phyloP scores from a whole-genome alignment of 441 rosid species.

The Manihot esculenta region DNA sequence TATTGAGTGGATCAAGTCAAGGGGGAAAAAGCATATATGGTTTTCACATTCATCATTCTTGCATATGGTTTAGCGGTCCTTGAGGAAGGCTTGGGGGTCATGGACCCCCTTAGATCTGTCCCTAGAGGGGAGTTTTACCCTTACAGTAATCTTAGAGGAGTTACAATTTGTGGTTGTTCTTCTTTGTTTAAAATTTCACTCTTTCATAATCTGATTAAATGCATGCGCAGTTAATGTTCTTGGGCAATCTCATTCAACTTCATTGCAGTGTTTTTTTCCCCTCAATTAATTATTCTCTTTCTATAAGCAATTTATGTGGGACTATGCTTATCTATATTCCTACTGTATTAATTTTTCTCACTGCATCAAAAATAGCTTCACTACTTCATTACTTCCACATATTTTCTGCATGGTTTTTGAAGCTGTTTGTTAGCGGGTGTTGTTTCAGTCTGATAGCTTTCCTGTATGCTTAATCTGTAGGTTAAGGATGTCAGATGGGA shows the following conservation, averaged over 20 bases:
- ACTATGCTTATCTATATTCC: not conserved
- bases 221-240: not conserved
- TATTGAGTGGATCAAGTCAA: too few relatives aligned
- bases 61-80: too few relatives aligned
- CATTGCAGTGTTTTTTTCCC: not conserved
- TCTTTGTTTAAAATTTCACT: not conserved
- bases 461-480: constrained; percentile 36
- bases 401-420: not conserved
- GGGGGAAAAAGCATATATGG: too few relatives aligned
- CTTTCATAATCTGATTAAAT: not conserved
- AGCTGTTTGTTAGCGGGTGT: constrained; percentile 1
- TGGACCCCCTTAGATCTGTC: too few relatives aligned
- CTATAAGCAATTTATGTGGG: not conserved
- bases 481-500: constrained; percentile 99
- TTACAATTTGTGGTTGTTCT: not conserved
- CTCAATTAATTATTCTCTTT: not conserved
- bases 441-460: constrained; percentile 1
- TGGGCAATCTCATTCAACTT: not conserved
- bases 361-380: not conserved
- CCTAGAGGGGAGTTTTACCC: too few relatives aligned
- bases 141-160: not conserved
- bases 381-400: not conserved
- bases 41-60: too few relatives aligned
- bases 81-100: too few relatives aligned
- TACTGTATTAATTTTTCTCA: not conserved